Base-by-base conservation (phyloP, 306 rosid species). In the Quercus rubra region DNA sequence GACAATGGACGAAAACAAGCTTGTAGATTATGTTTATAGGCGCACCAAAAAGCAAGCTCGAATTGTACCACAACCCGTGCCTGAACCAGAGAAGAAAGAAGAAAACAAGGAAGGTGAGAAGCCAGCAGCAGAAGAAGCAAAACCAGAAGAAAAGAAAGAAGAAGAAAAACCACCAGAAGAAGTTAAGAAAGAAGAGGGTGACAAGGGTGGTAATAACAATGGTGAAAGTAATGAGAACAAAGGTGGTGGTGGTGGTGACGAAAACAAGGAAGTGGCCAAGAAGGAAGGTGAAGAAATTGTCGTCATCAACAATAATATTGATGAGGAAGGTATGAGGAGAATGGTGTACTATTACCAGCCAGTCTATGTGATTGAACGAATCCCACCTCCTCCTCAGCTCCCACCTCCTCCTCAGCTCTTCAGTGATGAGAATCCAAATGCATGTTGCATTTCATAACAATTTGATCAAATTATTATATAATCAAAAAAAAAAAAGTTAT, bases 341-440 rank as follows among this genome's bases (percentile, higher is more conserved):
- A 92, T 89, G 98, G 87, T 91, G 93, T 72, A 90, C 58, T 84
- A 93, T 77, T 85, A 84, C 28, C 96, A 88, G 14, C 96, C 98
- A 23, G 23, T 23, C 23, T 23, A 23, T 23, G 23, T 23, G 23
- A 23, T 23, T 23, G 23, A 23, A 23, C 23, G 23, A 23, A 23
- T 23, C 23, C 23, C 23, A 23, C 23, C 23, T 23, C 23, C 23
- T 23, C 99, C 97, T 76, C 99, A 92, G 89, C 88, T 94, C 15
- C 23, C 23, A 23, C 23, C 23, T 23, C 23, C 23, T 23, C 99
- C 97, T 76, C 99, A 92, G 89, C 88, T 94, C 15, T 92, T 94
- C 80, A 94, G 97, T 73, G 97, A 94, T 84, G 98, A 94, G 88
- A 94, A 94, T 77, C 97, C 98, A 17, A 94, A 92, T 83, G 98